Evolutionary conservation across 345 rosid species (phyloP).

Genomic region (Arabidopsis arenosa): DNA sequence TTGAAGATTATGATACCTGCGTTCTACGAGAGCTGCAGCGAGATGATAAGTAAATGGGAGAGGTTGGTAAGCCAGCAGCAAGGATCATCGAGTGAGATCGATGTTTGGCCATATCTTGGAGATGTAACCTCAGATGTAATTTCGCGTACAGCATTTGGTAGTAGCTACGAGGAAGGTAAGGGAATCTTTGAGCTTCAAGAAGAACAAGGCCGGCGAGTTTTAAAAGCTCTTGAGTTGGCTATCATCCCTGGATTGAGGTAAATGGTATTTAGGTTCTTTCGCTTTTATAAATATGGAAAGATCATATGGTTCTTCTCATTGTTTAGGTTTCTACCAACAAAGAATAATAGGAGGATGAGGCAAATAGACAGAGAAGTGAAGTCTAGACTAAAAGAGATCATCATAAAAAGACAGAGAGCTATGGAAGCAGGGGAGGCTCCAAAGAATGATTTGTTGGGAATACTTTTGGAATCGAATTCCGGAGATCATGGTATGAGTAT

Average conservation of each 20-base stretch:
- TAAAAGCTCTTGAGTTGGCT: constrained; percentile 40
- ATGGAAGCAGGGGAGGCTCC: constrained; percentile 44
- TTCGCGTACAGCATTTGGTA: constrained; percentile 65
- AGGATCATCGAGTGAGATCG: constrained; percentile 44
- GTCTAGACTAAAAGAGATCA: constrained; percentile 42
- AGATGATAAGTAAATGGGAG: constrained; percentile 50
- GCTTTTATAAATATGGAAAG: background rate
- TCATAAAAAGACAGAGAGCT: constrained; percentile 48
- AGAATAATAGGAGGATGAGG: constrained; percentile 46
- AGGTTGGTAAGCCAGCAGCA: constrained; percentile 16
- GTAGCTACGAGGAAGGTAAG: constrained; percentile 74
- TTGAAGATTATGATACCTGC: constrained; percentile 42
- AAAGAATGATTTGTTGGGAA: constrained; percentile 51
- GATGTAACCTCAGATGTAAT: constrained; percentile 51
- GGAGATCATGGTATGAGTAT: constrained; percentile 49
- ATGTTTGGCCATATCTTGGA: constrained; percentile 48
- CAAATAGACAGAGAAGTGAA: constrained; percentile 38
- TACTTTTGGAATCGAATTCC: constrained; percentile 51
- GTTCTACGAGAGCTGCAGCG: constrained; percentile 45
- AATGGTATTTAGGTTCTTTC: background rate
- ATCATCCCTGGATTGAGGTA: constrained; percentile 77
- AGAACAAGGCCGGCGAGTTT: constrained; percentile 50
- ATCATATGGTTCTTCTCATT: background rate
- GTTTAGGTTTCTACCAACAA: constrained; percentile 52
- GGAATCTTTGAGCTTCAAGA: constrained; percentile 60